A percentile compares a stretch with the other conserved stretches of the same genome.
Conservation (phyloP, 805 yeast species). For the Metschnikowia borealis region DNA sequence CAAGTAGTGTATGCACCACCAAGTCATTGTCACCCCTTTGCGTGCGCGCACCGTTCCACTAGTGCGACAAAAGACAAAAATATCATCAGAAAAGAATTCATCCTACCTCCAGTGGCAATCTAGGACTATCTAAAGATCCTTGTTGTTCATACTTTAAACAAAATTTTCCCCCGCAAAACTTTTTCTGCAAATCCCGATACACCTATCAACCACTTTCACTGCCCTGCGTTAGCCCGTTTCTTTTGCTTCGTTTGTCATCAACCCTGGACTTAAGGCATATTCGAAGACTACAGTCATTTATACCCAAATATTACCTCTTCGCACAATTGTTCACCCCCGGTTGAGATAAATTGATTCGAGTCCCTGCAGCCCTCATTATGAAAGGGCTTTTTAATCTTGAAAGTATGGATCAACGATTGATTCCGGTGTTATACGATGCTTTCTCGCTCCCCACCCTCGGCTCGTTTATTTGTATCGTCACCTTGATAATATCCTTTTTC, state of each 20-base stretch:
- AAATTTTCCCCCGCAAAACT: background rate
- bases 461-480: background rate
- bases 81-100: background rate
- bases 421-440: background rate
- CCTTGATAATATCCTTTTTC: slow-evolving; percentile 2
- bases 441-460: slow-evolving; percentile 1
- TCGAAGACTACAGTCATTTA: background rate
- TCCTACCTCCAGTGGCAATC: background rate
- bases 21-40: slow-evolving; percentile 5
- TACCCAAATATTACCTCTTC: background rate
- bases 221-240: background rate
- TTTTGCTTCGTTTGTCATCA: background rate
- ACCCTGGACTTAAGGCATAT: background rate
- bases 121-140: background rate
- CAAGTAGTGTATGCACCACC: slow-evolving; percentile 3
- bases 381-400: background rate
- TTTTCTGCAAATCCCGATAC: background rate
- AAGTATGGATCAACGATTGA: background rate
- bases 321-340: background rate
- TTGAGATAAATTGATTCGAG: background rate
- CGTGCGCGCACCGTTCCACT: slow-evolving; percentile 10
- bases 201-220: background rate
- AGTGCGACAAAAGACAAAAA: background rate
- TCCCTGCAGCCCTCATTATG: background rate
- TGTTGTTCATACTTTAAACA: background rate